These are phyloP conservation scores for Gillenia trifoliata DNA, from an alignment of 306 rosid genomes.

Conservation along the genomic window DNA sequence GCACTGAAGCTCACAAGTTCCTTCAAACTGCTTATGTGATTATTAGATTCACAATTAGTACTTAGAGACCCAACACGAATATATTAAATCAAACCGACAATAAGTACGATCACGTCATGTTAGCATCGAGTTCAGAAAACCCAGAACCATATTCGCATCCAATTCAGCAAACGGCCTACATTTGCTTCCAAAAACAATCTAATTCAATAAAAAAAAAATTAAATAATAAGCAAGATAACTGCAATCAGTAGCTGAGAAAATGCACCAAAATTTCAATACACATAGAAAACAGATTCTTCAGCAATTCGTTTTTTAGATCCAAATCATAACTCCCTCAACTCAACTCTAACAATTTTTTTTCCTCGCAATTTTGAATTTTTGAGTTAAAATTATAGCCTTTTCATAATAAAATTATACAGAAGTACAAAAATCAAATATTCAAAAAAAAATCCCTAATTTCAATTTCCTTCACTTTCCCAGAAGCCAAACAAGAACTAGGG, in stretches of 20 bases:
- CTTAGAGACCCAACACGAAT: not conserved
- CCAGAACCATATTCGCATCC: not conserved
- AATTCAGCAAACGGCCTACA: slow-evolving; percentile 4
- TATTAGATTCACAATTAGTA: not conserved
- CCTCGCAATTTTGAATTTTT: not conserved
- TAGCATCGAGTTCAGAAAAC: too few relatives aligned
- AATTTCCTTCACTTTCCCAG: not conserved
- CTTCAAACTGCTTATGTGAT: not conserved
- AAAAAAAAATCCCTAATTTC: not conserved
- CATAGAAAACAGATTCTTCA: not conserved
- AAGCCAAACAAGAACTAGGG: slow-evolving; percentile 16
- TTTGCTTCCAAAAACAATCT: not conserved
- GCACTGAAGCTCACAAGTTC: not conserved
- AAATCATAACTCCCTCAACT: too few relatives aligned
- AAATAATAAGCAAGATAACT: not conserved
- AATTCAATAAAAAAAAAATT: not conserved
- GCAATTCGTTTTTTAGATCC: slow-evolving; percentile 5
- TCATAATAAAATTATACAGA: not conserved
- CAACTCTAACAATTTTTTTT: not conserved
- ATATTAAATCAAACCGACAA: not conserved
- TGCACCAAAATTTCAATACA: slow-evolving; percentile 1
- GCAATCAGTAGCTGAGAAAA: not conserved
- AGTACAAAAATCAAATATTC: not conserved
- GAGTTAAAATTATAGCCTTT: not conserved
- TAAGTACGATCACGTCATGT: not conserved